phyloP scores from a whole-genome alignment of 805 yeast species.

The Kuraishia piskuri region DNA sequence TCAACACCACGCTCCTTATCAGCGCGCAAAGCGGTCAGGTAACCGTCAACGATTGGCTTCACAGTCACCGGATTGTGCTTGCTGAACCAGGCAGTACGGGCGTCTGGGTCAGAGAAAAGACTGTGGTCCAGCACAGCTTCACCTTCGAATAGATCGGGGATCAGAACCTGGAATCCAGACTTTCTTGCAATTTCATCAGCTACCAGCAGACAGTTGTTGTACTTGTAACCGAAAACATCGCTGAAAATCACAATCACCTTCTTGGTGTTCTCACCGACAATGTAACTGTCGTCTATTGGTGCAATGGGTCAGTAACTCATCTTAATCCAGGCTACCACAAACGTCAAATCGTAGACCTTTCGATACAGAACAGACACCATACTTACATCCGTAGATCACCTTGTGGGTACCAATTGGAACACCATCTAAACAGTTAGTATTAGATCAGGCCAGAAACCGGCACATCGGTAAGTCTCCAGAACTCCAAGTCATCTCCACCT shows the following conservation, averaged over 20 bases:
- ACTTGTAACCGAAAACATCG: conserved; percentile 60
- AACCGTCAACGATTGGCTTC: neutral
- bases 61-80: neutral
- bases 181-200: conserved; percentile 58
- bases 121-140: neutral
- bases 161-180: conserved; percentile 52
- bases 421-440: neutral
- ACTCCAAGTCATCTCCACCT: neutral
- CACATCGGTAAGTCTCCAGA: too few species aligned
- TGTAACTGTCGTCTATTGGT: neutral
- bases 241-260: conserved; percentile 54
- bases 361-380: neutral
- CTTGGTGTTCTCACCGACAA: conserved; percentile 12
- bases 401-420: neutral
- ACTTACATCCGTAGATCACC: neutral
- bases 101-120: conserved; percentile 25
- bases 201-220: conserved; percentile 47
- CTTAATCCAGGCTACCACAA: neutral
- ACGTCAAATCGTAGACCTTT: neutral
- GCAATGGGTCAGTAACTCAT: neutral
- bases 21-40: neutral
- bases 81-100: conserved; percentile 24
- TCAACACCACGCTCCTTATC: conserved; percentile 1
- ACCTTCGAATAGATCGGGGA: conserved; percentile 69
- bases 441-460: neutral